Evolutionary conservation across 495 filamentous ascomycete species (phyloP).

Genomic region (Neurospora cerealis): DNA sequence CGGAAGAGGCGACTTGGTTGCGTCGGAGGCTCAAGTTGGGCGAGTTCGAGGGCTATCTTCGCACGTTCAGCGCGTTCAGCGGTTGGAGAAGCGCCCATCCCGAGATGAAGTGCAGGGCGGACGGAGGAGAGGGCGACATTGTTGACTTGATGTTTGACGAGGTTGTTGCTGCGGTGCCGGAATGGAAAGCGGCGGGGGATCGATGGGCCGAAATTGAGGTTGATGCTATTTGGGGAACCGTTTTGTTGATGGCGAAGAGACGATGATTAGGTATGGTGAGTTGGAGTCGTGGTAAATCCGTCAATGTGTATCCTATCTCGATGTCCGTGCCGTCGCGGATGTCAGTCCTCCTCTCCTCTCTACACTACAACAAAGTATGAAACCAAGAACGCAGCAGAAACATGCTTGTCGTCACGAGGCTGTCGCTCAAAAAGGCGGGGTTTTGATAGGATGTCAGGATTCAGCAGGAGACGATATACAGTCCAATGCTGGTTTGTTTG

Average conservation of each 20-base stretch:
- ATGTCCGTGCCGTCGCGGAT: background rate
- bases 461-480: background rate
- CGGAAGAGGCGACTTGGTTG: conserved; percentile 41
- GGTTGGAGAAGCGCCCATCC: conserved; percentile 44
- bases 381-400: background rate
- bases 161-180: conserved; percentile 34
- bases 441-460: background rate
- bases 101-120: conserved; percentile 30
- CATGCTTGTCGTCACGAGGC: background rate
- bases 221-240: conserved; percentile 46
- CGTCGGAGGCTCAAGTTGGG: conserved; percentile 41
- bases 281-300: background rate
- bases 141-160: conserved; percentile 48
- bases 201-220: conserved; percentile 39
- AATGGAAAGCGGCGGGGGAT: conserved; percentile 39
- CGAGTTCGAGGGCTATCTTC: conserved; percentile 43
- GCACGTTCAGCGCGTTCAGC: conserved; percentile 47
- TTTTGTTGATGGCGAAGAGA: conserved; percentile 41
- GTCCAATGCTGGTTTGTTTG: too few relatives aligned
- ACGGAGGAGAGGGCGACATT: conserved; percentile 43
- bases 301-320: background rate
- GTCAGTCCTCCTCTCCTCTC: background rate
- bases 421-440: background rate
- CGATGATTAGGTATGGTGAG: conserved; percentile 9
- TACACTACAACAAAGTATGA: background rate